A percentile compares a stretch with the other conserved stretches of the same genome.
Evolutionary conservation across 2,329 filamentous ascomycete genomes (phyloP).

Genomic region (Hypoxylon sp.): DNA sequence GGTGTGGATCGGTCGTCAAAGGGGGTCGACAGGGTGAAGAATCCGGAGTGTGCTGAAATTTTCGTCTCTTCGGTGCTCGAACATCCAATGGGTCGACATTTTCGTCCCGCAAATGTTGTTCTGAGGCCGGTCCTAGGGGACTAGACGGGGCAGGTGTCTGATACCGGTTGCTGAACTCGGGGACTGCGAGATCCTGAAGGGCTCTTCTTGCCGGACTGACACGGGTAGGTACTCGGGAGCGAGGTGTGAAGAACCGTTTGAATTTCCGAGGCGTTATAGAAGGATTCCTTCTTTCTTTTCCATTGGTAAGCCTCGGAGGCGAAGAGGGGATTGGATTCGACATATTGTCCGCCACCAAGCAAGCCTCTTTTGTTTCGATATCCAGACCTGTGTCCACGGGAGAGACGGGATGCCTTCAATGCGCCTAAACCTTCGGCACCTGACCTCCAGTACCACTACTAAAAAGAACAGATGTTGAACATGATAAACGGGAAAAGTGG

Average conservation of each 20-base stretch:
- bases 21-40: slow-evolving; percentile 56
- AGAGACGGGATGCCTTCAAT: slow-evolving; percentile 22
- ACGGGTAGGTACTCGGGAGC: slow-evolving; percentile 58
- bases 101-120: slow-evolving; percentile 48
- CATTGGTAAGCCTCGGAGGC: slow-evolving; percentile 48
- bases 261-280: slow-evolving; percentile 71
- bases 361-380: slow-evolving; percentile 21
- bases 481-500: slow-evolving; percentile 11
- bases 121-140: slow-evolving; percentile 56
- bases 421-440: slow-evolving; percentile 21
- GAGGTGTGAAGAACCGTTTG: slow-evolving; percentile 67
- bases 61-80: slow-evolving; percentile 57
- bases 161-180: slow-evolving; percentile 58
- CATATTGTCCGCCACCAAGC: slow-evolving; percentile 22
- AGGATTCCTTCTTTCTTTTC: slow-evolving; percentile 65
- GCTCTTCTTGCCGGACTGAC: slow-evolving; percentile 59
- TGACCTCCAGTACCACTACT: slow-evolving; percentile 7
- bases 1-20: slow-evolving; percentile 37
- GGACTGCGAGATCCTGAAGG: slow-evolving; percentile 59
- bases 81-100: slow-evolving; percentile 40
- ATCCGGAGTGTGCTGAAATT: slow-evolving; percentile 59
- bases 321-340: slow-evolving; percentile 47
- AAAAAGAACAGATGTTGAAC: slow-evolving; percentile 9
- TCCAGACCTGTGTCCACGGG: slow-evolving; percentile 10
- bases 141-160: slow-evolving; percentile 59